Evolutionary conservation across 108 stramenopile species (phyloP), one percentile per base, ranked within the genome.

Genomic region (Nitzschia sp.): DNA sequence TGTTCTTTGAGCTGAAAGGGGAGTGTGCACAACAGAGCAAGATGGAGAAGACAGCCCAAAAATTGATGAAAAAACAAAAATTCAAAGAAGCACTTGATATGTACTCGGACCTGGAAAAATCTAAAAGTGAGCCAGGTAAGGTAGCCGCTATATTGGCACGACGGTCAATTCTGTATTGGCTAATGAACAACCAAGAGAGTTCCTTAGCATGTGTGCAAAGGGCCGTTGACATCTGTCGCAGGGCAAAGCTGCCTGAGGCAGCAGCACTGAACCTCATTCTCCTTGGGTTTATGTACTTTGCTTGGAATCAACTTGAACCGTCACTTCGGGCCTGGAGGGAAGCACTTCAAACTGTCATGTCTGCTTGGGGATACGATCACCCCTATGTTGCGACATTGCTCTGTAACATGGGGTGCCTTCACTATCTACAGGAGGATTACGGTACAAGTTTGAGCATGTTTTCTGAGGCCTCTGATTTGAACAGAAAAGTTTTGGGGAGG

Each of bases 301-400:
- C 41, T 20, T 44, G 19, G 19, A 44, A 51, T 39, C 41, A 52
- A 8, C 20, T 41, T 8, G 54, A 57, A 29, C 43, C 65, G 9
- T 53, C 72, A 10, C 25, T 73, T 20, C 53, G 41, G 20, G 43
- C 63, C 9, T 73, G 63, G 64, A 53, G 56, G 29, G 59, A 73
- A 58, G 54, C 64, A 12, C 51, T 73, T 10, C 72, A 73, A 51
- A 57, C 44, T 10, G 24, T 50, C 0, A 67, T 69, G 19, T 46
- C 21, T 15, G 43, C 43, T 26, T 37, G 65, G 15, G 72, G 72
- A 24, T 65, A 73, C 56, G 72, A 73, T 42, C 72, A 73, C 65
- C 10, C 64, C 2, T 56, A 56, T 40, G 64, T 73, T 10, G 72
- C 72, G 3, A 26, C 57, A 29, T 51, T 73, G 37, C 37, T 73